Percentiles rank a stretch among this genome's conserved stretches.
Evolutionary conservation across 2,329 filamentous ascomycete species (phyloP).

Genomic region (Onygenales sp.): DNA sequence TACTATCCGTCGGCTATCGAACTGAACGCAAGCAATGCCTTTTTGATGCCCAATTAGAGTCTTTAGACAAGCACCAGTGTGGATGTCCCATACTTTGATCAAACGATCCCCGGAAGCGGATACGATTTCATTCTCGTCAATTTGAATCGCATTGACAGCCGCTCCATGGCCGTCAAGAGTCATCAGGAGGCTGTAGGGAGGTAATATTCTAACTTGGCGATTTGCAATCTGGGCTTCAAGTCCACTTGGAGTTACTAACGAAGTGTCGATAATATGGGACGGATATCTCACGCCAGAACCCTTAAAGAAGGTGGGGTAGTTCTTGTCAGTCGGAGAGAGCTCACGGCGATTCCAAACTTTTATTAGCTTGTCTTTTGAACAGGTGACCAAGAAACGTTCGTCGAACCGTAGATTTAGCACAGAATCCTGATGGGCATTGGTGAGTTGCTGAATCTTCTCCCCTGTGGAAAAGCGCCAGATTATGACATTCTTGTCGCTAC

Average conservation of each 20-base stretch:
- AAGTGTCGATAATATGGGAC: slow-evolving; percentile 46
- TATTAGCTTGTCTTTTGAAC: slow-evolving; percentile 94
- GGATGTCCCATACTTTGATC: slow-evolving; percentile 93
- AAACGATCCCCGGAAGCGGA: slow-evolving; percentile 89
- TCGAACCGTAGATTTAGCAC: slow-evolving; percentile 92
- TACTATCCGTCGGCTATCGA: slow-evolving; percentile 85
- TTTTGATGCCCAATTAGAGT: slow-evolving; percentile 84
- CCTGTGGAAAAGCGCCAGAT: slow-evolving; percentile 92
- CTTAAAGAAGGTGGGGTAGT: slow-evolving; percentile 36
- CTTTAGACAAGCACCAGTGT: slow-evolving; percentile 62
- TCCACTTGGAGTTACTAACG: slow-evolving; percentile 28
- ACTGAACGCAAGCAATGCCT: slow-evolving; percentile 95
- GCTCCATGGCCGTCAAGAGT: slow-evolving; percentile 75
- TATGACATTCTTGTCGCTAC: slow-evolving; percentile 83
- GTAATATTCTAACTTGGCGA: slow-evolving; percentile 34
- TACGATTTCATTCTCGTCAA: slow-evolving; percentile 75
- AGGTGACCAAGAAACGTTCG: slow-evolving; percentile 82
- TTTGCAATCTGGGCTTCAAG: slow-evolving; percentile 36
- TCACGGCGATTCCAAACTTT: slow-evolving; percentile 84
- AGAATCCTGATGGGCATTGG: slow-evolving; percentile 73
- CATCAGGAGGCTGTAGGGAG: slow-evolving; percentile 68
- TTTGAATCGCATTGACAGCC: slow-evolving; percentile 92
- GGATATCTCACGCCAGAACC: slow-evolving; percentile 39
- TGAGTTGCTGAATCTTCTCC: slow-evolving; percentile 65
- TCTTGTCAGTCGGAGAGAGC: slow-evolving; percentile 41